phyloP scores from a whole-genome alignment of 441 rosid genomes.

The Pelargonium citronellum region DNA sequence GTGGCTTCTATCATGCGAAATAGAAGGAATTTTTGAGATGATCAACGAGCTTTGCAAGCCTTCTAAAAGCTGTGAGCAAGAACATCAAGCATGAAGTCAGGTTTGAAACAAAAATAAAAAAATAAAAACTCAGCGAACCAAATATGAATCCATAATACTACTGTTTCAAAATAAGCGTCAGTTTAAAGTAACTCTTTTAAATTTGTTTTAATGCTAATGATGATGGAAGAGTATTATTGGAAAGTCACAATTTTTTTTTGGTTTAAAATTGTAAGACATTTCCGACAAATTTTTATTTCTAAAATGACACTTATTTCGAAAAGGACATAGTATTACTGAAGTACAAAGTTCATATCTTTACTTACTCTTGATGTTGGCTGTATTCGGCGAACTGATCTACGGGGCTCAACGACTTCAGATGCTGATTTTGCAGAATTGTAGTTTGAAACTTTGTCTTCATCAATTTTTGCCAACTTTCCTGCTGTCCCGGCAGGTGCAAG shows the following conservation, averaged over 20 bases:
- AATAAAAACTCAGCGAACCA: not conserved
- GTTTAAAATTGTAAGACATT: too few relatives aligned
- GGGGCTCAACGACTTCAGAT: constrained; percentile 57
- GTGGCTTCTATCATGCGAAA: constrained; percentile 58
- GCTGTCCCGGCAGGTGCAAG: constrained; percentile 36
- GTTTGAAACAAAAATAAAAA: not conserved
- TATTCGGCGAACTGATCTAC: constrained; percentile 85
- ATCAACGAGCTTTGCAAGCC: constrained; percentile 90
- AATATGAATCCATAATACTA: too few relatives aligned
- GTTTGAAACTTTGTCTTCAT: constrained; percentile 50
- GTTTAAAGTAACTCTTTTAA: too few relatives aligned
- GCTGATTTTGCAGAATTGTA: constrained; percentile 34
- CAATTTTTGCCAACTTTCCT: constrained; percentile 51
- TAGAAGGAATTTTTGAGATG: constrained; percentile 72
- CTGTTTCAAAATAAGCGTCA: not conserved
- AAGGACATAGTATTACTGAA: constrained; percentile 8
- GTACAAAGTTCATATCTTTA: not conserved
- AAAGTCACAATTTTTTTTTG: too few relatives aligned
- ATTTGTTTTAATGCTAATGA: too few relatives aligned
- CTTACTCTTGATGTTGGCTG: constrained; percentile 99
- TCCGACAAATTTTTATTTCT: not conserved
- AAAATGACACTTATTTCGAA: not conserved
- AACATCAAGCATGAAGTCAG: constrained; percentile 14
- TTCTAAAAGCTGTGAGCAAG: constrained; percentile 65
- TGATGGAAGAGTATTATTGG: too few relatives aligned